Percentiles rank a stretch among this genome's conserved stretches.
Conservation (phyloP, 345 rosid species). For the Populus simonii region DNA sequence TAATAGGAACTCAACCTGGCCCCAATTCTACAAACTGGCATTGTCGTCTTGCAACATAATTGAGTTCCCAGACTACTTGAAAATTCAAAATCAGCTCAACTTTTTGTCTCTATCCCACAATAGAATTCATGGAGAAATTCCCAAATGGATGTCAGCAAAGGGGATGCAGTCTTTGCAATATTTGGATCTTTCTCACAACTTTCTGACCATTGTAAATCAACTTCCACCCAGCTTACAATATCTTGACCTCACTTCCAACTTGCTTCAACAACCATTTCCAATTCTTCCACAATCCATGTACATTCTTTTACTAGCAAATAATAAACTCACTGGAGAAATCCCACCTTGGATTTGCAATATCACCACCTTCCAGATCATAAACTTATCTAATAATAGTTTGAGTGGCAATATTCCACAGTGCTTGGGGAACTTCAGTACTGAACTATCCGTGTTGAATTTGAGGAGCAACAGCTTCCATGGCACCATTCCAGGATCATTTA, state of each 20-base stretch:
- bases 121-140: slow-evolving; percentile 21
- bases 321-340: slow-evolving; percentile 18
- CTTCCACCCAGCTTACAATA: too few species aligned
- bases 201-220: not conserved
- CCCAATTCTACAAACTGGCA: not conserved
- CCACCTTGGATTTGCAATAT: slow-evolving; percentile 19
- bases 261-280: slow-evolving; percentile 20
- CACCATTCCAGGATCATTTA: slow-evolving; percentile 13
- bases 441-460: slow-evolving; percentile 9
- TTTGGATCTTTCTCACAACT: slow-evolving; percentile 18
- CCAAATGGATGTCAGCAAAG: not conserved
- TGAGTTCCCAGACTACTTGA: slow-evolving; percentile 10
- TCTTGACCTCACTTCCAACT: not conserved
- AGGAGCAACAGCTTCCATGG: slow-evolving; percentile 19
- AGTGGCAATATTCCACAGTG: slow-evolving; percentile 22
- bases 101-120: slow-evolving; percentile 2
- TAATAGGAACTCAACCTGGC: not conserved
- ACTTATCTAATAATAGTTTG: slow-evolving; percentile 14
- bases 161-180: not conserved
- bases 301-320: not conserved
- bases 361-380: not conserved
- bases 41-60: slow-evolving; percentile 25
- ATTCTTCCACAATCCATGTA: not conserved
- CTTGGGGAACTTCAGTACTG: slow-evolving; percentile 1
- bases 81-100: not conserved